Evolutionary conservation across 352 stramenopile species (phyloP).

Genomic region (Saprolegnia parasitica): DNA sequence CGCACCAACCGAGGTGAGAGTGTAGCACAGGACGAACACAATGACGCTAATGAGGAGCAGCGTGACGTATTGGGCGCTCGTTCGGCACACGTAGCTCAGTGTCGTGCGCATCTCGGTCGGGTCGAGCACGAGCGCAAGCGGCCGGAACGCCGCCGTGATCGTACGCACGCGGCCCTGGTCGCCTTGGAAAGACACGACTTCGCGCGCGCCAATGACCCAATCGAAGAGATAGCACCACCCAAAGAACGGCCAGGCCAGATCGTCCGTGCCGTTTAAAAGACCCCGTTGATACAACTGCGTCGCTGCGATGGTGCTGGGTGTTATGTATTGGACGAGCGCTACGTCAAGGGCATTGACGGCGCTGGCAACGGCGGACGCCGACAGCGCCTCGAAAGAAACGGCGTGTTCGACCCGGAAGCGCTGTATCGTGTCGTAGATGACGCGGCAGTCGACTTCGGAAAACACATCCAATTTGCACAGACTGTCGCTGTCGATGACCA

Average conservation of each 20-base stretch:
- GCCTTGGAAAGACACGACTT: constrained; percentile 10
- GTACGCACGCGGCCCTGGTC: background rate
- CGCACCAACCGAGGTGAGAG: background rate
- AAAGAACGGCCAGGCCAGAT: constrained; percentile 15
- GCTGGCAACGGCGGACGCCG: too few relatives aligned
- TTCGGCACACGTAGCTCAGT: background rate
- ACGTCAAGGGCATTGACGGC: background rate
- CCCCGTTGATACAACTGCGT: background rate
- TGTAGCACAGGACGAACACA: background rate
- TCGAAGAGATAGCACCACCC: constrained; percentile 16
- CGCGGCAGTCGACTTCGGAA: background rate
- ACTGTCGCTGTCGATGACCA: background rate
- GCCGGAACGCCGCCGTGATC: background rate
- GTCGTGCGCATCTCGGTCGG: constrained; percentile 11
- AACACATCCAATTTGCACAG: background rate
- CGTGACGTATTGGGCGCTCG: constrained; percentile 9
- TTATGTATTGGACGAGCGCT: constrained; percentile 2
- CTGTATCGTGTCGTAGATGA: background rate
- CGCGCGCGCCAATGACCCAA: constrained; percentile 12
- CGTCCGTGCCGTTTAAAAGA: background rate
- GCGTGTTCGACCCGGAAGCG: background rate
- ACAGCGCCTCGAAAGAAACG: background rate
- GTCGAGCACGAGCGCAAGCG: background rate
- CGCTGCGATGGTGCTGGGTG: background rate
- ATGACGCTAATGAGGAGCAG: constrained; percentile 2